Conservation (phyloP, 2,329 filamentous ascomycete species). For the Hypoxylon sp. region DNA sequence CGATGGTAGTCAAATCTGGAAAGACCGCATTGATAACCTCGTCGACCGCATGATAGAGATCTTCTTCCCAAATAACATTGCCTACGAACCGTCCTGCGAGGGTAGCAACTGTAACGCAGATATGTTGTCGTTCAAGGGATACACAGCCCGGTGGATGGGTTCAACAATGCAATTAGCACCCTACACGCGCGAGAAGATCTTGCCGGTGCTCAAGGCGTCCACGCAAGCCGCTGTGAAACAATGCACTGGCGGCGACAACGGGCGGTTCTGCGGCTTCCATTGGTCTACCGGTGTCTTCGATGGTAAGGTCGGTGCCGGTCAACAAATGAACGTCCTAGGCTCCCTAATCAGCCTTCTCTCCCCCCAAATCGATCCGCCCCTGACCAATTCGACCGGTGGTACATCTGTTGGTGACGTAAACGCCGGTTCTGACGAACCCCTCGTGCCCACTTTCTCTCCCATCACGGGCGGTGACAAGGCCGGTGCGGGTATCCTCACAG, state of each 20-base stretch:
- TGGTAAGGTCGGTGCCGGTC: constrained; percentile 67
- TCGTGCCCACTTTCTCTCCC: constrained; percentile 48
- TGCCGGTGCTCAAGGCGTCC: constrained; percentile 70
- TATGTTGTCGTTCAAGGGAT: constrained; percentile 80
- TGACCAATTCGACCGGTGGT: constrained; percentile 67
- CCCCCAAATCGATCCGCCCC: constrained; percentile 57
- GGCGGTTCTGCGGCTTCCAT: constrained; percentile 74
- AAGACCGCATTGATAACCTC: constrained; percentile 68
- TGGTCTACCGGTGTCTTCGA: constrained; percentile 64
- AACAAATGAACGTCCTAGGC: constrained; percentile 71
- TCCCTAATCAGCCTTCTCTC: constrained; percentile 61
- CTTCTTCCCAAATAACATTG: constrained; percentile 71
- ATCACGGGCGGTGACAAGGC: constrained; percentile 63
- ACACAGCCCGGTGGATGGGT: constrained; percentile 76
- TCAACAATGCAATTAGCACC: constrained; percentile 74
- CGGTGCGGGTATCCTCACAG: constrained; percentile 65
- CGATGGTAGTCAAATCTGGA: constrained; percentile 69
- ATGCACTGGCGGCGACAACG: constrained; percentile 72
- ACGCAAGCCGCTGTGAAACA: constrained; percentile 71
- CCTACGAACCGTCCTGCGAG: constrained; percentile 79
- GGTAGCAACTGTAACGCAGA: constrained; percentile 75
- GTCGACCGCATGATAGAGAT: constrained; percentile 63
- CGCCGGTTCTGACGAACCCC: constrained; percentile 57
- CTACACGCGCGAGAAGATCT: constrained; percentile 67
- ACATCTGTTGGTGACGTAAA: constrained; percentile 63